phyloP scores from a whole-genome alignment of 163 green algal species.

The Chlorella variabilis region DNA sequence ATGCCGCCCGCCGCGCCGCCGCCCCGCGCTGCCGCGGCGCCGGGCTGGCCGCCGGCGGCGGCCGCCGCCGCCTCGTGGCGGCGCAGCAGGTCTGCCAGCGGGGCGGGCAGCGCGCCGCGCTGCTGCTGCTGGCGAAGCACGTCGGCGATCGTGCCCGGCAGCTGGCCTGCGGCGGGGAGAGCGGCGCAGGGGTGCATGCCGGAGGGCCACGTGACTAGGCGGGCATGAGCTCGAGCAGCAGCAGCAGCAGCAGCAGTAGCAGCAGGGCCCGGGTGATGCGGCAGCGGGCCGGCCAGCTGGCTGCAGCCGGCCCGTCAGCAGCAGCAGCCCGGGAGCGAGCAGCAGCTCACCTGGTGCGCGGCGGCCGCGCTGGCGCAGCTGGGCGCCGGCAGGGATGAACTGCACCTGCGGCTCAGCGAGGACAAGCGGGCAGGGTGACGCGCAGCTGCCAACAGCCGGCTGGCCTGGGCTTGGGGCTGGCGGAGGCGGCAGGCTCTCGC shows the following conservation, averaged over 20 bases:
- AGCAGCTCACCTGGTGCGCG: not conserved
- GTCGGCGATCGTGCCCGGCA: conserved; percentile 1
- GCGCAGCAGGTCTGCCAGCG: not conserved
- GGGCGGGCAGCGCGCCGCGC: not conserved
- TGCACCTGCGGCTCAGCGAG: conserved; percentile 18
- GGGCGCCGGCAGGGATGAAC: not conserved
- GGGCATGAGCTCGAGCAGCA: too few relatives aligned
- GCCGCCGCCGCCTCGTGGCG: conserved; percentile 9
- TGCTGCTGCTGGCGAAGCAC: conserved; percentile 30
- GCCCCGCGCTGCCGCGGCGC: not conserved
- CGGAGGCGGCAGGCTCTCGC: too few relatives aligned
- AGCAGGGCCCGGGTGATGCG: too few relatives aligned
- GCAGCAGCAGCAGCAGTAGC: not conserved
- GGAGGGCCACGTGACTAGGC: too few relatives aligned
- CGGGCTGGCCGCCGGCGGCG: not conserved
- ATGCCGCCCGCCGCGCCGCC: not conserved
- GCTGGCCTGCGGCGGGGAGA: not conserved
- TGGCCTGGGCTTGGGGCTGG: not conserved
- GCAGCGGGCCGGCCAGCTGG: not conserved
- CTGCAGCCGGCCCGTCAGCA: not conserved
- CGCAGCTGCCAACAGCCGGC: not conserved
- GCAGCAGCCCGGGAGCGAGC: too few relatives aligned
- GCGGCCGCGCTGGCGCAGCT: conserved; percentile 24
- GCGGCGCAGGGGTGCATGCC: not conserved
- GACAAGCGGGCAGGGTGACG: not conserved